Evolutionary conservation across 2,329 filamentous ascomycete species (phyloP).

Genomic region (Fusarium sp.): DNA sequence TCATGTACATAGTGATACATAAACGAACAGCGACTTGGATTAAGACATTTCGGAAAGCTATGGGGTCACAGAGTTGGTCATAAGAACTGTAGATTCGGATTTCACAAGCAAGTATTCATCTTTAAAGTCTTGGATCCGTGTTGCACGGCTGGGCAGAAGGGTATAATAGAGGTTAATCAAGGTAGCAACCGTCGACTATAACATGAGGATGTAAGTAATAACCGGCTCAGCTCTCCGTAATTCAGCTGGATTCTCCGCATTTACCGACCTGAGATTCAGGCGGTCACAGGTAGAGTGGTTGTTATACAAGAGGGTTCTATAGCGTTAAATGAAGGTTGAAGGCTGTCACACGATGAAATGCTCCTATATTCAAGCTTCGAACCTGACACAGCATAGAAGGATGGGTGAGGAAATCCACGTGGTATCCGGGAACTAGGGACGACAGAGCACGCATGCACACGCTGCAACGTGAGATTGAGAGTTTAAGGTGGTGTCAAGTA

Average conservation of each 20-base stretch:
- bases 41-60: neutral
- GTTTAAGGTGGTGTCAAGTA: conserved; percentile 12
- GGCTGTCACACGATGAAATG: conserved; percentile 8
- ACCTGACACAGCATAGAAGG: neutral
- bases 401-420: conserved; percentile 24
- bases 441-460: conserved; percentile 1
- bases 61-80: neutral
- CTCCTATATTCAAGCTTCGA: conserved; percentile 6
- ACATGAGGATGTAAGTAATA: conserved; percentile 2
- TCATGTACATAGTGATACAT: conserved; percentile 3
- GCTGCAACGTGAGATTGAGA: conserved; percentile 1
- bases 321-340: neutral
- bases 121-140: neutral
- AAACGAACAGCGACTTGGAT: neutral
- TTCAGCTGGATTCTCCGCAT: conserved; percentile 28
- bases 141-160: neutral
- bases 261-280: conserved; percentile 27
- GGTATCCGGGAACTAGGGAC: conserved; percentile 37
- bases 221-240: conserved; percentile 24
- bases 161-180: neutral
- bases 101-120: conserved; percentile 1
- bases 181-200: neutral
- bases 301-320: conserved; percentile 17
- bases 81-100: neutral
- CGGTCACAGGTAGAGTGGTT: conserved; percentile 16